These are phyloP conservation scores for Nemania sp. DNA, from an alignment of 2,329 filamentous ascomycete species.

Conservation along the genomic window DNA sequence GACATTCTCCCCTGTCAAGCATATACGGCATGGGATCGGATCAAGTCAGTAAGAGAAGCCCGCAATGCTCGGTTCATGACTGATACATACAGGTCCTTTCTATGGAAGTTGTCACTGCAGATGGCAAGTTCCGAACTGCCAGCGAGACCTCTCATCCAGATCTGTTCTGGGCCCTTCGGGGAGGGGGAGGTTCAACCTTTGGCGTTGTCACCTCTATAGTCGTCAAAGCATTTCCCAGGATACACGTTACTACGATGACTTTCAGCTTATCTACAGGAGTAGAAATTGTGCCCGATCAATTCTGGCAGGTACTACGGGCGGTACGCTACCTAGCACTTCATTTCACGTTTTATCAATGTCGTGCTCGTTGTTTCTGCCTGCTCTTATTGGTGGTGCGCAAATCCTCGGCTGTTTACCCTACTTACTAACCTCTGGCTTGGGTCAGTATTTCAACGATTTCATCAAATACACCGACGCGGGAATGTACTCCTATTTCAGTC, in stretches of 20 bases:
- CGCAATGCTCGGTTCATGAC: neutral
- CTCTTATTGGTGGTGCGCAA: neutral
- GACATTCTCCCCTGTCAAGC: slow-evolving; percentile 57
- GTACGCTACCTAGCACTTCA: neutral
- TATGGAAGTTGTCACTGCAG: slow-evolving; percentile 54
- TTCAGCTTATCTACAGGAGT: slow-evolving; percentile 33
- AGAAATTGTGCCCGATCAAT: slow-evolving; percentile 39
- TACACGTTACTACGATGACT: slow-evolving; percentile 38
- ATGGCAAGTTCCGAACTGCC: slow-evolving; percentile 50
- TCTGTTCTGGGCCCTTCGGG: slow-evolving; percentile 57
- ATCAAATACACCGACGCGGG: slow-evolving; percentile 42
- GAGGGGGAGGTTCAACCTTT: slow-evolving; percentile 51
- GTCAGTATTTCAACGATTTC: slow-evolving; percentile 37
- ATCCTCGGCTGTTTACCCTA: neutral
- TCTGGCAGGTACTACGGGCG: slow-evolving; percentile 39
- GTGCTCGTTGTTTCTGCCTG: neutral
- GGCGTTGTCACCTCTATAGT: slow-evolving; percentile 50
- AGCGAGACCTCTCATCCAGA: slow-evolving; percentile 50
- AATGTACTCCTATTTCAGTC: slow-evolving; percentile 42
- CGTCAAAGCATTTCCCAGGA: slow-evolving; percentile 43
- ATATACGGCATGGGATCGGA: slow-evolving; percentile 57
- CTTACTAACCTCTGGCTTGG: neutral
- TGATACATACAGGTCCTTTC: slow-evolving; percentile 45
- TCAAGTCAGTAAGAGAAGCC: slow-evolving; percentile 38
- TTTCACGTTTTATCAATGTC: slow-evolving; percentile 9